Conservation (phyloP, 805 yeast species). For the Kluyveromyces starmeri region DNA sequence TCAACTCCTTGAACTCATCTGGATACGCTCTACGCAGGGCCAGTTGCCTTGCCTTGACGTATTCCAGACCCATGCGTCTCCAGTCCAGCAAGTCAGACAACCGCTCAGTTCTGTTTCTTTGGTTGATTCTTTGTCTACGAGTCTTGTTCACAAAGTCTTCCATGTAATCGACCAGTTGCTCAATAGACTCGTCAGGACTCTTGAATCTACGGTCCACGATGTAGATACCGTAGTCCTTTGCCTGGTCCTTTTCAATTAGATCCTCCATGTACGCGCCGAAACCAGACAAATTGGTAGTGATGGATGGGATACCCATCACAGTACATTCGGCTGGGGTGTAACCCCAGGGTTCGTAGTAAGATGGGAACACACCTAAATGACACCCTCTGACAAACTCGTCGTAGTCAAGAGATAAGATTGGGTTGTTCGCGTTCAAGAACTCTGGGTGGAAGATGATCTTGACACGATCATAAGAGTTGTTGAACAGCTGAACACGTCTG, state of each 20-base stretch:
- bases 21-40: conserved; percentile 93
- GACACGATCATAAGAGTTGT: conserved; percentile 82
- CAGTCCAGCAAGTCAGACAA: conserved; percentile 88
- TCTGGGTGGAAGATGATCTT: conserved; percentile 97
- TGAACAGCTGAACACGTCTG: conserved; percentile 84
- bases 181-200: conserved; percentile 85
- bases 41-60: conserved; percentile 86
- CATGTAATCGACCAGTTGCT: conserved; percentile 85
- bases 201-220: conserved; percentile 91
- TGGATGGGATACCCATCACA: conserved; percentile 98
- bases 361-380: conserved; percentile 96
- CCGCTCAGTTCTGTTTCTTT: conserved; percentile 94
- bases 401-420: conserved; percentile 85
- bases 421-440: conserved; percentile 88
- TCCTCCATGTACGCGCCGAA: conserved; percentile 99
- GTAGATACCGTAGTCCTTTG: conserved; percentile 93
- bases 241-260: conserved; percentile 67
- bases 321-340: conserved; percentile 99
- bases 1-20: conserved; percentile 48
- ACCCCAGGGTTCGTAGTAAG: conserved; percentile 99
- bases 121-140: conserved; percentile 94
- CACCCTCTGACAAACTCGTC: conserved; percentile 98
- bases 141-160: conserved; percentile 80
- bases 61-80: conserved; percentile 97
- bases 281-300: conserved; percentile 92